Evolutionary conservation across 108 stramenopile species (phyloP).

Genomic region (Chaetoceros tenuissimus): DNA sequence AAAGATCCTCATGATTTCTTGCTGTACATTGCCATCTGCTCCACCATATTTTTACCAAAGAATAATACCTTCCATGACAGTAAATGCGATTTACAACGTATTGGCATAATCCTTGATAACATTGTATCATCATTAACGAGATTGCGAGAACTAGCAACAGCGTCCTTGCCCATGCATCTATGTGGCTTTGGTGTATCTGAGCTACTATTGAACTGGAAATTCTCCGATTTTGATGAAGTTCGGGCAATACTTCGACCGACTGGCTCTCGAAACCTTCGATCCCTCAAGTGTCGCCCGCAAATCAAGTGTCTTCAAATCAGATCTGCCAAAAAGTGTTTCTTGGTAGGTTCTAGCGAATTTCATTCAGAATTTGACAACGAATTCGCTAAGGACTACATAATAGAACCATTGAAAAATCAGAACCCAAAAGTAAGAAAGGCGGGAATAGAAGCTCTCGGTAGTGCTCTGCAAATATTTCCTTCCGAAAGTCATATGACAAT

Average conservation of each 20-base stretch:
- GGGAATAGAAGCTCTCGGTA: background rate
- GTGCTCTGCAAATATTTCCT: background rate
- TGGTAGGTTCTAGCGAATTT: background rate
- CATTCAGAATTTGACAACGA: background rate
- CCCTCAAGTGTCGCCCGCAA: background rate
- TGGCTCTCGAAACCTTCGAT: background rate
- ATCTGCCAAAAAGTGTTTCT: background rate
- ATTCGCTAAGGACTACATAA: background rate
- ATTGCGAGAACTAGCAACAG: background rate
- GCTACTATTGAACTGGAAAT: background rate
- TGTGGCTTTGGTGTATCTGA: background rate
- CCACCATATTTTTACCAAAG: background rate
- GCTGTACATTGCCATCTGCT: background rate
- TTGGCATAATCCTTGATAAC: background rate
- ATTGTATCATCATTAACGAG: background rate
- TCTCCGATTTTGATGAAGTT: background rate
- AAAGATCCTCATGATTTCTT: background rate
- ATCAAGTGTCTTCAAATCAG: background rate
- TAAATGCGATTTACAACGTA: background rate
- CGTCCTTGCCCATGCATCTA: background rate
- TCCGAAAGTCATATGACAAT: background rate
- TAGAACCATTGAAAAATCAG: background rate
- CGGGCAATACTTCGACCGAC: background rate
- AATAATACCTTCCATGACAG: background rate
- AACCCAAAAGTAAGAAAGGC: background rate